Percentiles rank a stretch among this genome's conserved stretches.
phyloP scores from a whole-genome alignment of 768 basidiomycete genomes.

The Russula lepida region DNA sequence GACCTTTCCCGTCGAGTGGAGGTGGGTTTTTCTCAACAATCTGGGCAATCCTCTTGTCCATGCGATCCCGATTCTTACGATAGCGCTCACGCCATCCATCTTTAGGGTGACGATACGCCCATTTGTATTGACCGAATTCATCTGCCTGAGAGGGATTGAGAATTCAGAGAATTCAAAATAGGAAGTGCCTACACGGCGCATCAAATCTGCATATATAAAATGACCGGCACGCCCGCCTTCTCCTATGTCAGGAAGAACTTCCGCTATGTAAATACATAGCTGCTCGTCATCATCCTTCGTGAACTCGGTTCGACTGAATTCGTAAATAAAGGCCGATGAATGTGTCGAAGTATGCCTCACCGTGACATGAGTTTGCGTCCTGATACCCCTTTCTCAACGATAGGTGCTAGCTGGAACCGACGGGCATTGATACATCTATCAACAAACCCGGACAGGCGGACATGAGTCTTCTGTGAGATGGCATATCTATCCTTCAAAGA shows the following conservation, averaged over 20 bases:
- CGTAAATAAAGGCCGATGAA: background rate
- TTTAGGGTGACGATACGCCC: slow-evolving; percentile 21
- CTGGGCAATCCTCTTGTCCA: slow-evolving; percentile 19
- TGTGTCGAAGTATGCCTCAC: background rate
- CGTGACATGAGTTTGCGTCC: slow-evolving; percentile 3
- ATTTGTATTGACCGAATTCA: slow-evolving; percentile 7
- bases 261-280: slow-evolving; percentile 13
- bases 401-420: slow-evolving; percentile 4
- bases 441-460: slow-evolving; percentile 18
- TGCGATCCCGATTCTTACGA: slow-evolving; percentile 18
- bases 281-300: slow-evolving; percentile 11
- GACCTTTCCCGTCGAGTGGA: slow-evolving; percentile 14
- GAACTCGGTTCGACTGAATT: slow-evolving; percentile 9
- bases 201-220: slow-evolving; percentile 14
- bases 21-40: slow-evolving; percentile 14
- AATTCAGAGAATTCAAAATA: background rate
- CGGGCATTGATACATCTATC: slow-evolving; percentile 10
- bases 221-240: slow-evolving; percentile 14
- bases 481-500: slow-evolving; percentile 13
- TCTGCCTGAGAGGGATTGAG: background rate
- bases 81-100: slow-evolving; percentile 23
- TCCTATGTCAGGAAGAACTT: slow-evolving; percentile 8
- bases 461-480: slow-evolving; percentile 11
- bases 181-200: slow-evolving; percentile 9
- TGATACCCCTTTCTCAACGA: background rate